phyloP scores from a whole-genome alignment of 768 basidiomycete genomes.

The Pleurotus tuoliensis region DNA sequence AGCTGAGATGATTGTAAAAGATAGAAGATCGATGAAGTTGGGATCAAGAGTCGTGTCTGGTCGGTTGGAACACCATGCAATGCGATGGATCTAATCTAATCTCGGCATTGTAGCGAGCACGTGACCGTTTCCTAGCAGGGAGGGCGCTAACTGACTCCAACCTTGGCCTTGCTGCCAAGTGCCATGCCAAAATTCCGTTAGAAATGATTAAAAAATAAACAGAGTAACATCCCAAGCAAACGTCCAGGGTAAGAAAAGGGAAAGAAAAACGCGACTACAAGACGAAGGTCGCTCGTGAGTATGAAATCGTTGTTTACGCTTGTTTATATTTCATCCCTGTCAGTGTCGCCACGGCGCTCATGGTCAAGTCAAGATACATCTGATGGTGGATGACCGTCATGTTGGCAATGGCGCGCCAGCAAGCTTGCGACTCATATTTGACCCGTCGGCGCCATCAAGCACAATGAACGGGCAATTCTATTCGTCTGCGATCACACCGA shows the following conservation, averaged over 20 bases:
- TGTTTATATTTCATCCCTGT: no score
- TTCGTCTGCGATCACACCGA: neutral
- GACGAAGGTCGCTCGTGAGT: neutral
- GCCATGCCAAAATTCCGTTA: no score
- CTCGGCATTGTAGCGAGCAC: neutral
- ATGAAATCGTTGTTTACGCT: neutral
- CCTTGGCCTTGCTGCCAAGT: no score
- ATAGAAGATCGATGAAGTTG: conserved; percentile 1
- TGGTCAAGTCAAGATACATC: no score
- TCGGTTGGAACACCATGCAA: neutral
- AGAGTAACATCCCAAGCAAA: no score
- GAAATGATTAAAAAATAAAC: no score
- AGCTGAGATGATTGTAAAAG: conserved; percentile 13
- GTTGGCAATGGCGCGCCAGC: neutral
- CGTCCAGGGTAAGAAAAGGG: no score
- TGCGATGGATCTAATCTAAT: neutral
- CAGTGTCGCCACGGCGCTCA: no score
- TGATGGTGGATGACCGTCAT: no score
- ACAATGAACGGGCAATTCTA: neutral
- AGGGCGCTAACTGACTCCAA: no score
- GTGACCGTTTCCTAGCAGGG: no score
- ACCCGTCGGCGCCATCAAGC: neutral
- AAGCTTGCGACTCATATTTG: conserved; percentile 2
- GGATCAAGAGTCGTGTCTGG: conserved; percentile 5
- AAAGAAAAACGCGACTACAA: no score